These are phyloP conservation scores for Skeletonema costatum DNA, from an alignment of 108 stramenopile species.

Conservation along the genomic window DNA sequence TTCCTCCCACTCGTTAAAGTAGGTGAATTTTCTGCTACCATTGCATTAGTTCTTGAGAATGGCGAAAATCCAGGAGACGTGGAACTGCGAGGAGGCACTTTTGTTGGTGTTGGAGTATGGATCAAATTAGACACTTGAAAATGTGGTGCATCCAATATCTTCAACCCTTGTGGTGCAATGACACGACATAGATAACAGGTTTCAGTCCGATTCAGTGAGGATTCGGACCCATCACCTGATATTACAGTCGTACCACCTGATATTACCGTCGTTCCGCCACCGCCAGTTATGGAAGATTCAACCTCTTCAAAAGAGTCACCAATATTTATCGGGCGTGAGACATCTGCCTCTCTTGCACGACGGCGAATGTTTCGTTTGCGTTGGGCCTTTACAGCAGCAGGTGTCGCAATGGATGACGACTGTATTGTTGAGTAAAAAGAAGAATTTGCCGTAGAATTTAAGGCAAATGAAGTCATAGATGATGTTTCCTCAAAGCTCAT, in stretches of 20 bases:
- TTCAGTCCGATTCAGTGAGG: constrained; percentile 4
- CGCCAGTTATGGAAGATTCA: constrained; percentile 15
- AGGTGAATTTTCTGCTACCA: constrained; percentile 53
- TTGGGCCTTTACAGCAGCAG: constrained; percentile 33
- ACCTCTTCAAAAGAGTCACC: constrained; percentile 42
- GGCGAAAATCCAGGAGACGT: constrained; percentile 43
- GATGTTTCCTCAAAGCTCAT: constrained; percentile 24
- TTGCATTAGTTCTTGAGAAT: constrained; percentile 55
- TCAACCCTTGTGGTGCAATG: constrained; percentile 75
- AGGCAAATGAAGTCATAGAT: constrained; percentile 15
- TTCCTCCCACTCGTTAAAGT: constrained; percentile 11
- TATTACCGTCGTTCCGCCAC: constrained; percentile 15
- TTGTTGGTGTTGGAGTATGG: constrained; percentile 43
- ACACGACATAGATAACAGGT: constrained; percentile 78
- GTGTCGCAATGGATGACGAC: constrained; percentile 52
- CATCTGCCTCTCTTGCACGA: constrained; percentile 25
- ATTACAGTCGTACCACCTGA: constrained; percentile 11
- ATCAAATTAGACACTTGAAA: constrained; percentile 79
- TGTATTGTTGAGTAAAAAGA: constrained; percentile 29
- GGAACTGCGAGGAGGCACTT: constrained; percentile 8
- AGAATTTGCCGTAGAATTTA: constrained; percentile 21
- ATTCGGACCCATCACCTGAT: constrained; percentile 10
- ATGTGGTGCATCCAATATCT: constrained; percentile 87
- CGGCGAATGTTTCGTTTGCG: constrained; percentile 61
- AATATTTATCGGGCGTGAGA: constrained; percentile 10